These are phyloP conservation scores for Plasmodium coatneyi DNA, from an alignment of 169 alveolate species.

Conservation along the genomic window DNA sequence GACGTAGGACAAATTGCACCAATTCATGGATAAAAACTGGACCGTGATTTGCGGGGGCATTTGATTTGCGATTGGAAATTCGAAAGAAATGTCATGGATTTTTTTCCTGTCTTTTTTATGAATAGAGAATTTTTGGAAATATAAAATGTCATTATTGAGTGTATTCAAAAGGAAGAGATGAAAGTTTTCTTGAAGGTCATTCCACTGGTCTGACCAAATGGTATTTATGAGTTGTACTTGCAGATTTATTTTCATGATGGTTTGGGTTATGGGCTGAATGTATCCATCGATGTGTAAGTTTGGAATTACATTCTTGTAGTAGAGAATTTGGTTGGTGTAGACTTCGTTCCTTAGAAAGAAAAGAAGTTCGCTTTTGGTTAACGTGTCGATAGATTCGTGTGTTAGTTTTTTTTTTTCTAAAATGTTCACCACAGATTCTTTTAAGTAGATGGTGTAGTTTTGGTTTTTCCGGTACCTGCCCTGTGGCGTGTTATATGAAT, in stretches of 20 bases:
- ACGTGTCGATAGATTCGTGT: conserved; percentile 32
- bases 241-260: conserved; percentile 63
- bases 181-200: conserved; percentile 70
- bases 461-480: conserved; percentile 17
- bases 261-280: conserved; percentile 66
- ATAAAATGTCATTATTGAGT: conserved; percentile 90
- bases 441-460: conserved; percentile 54
- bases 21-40: conserved; percentile 75
- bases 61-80: conserved; percentile 74
- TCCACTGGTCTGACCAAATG: conserved; percentile 73
- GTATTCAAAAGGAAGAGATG: conserved; percentile 91
- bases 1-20: conserved; percentile 63
- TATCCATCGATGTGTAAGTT: conserved; percentile 57
- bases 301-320: conserved; percentile 51
- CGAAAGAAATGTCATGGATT: conserved; percentile 77
- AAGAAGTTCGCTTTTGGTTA: conserved; percentile 50
- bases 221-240: conserved; percentile 45
- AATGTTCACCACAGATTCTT: conserved; percentile 53
- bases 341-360: conserved; percentile 65
- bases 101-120: conserved; percentile 71
- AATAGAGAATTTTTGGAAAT: conserved; percentile 87
- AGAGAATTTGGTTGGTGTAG: conserved; percentile 61
- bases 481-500: neutral
- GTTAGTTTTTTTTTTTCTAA: conserved; percentile 57
- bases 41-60: conserved; percentile 76